Evolutionary conservation across 176 grass and related monocot species (phyloP).

Genomic region (Neostapfia colusana): DNA sequence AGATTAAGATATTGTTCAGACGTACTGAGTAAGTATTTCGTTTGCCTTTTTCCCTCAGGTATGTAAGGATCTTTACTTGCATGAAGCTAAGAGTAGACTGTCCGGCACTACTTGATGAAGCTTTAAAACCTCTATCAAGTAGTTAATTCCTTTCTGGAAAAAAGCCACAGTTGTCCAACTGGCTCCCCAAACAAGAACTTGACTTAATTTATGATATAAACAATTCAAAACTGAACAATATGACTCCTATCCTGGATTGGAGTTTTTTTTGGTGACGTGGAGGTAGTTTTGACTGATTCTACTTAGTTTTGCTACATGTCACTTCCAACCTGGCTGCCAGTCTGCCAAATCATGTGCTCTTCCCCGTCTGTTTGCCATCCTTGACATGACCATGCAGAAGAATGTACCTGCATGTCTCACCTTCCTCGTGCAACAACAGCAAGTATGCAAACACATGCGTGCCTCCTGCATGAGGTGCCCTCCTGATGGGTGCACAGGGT

Average conservation of each 20-base stretch:
- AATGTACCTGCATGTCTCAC: neutral
- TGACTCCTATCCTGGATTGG: neutral
- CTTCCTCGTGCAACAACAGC: neutral
- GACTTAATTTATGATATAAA: neutral
- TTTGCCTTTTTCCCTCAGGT: neutral
- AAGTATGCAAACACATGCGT: neutral
- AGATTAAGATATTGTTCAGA: neutral
- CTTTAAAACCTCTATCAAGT: neutral
- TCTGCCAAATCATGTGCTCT: neutral
- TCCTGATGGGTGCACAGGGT: neutral
- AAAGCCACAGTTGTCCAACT: neutral
- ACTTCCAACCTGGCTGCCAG: neutral
- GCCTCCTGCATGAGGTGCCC: neutral
- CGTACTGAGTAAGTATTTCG: neutral
- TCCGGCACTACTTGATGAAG: neutral
- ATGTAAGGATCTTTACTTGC: slow-evolving; percentile 3
- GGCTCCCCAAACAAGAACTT: neutral
- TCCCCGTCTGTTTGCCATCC: neutral
- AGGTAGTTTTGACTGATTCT: neutral
- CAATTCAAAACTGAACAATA: neutral
- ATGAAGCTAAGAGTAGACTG: slow-evolving; percentile 19
- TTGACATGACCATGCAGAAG: neutral
- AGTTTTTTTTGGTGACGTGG: neutral
- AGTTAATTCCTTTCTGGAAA: neutral
- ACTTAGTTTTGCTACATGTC: neutral